Base-by-base conservation (phyloP, 2,329 filamentous ascomycete genomes). In the Pseudopithomyces maydicus region DNA sequence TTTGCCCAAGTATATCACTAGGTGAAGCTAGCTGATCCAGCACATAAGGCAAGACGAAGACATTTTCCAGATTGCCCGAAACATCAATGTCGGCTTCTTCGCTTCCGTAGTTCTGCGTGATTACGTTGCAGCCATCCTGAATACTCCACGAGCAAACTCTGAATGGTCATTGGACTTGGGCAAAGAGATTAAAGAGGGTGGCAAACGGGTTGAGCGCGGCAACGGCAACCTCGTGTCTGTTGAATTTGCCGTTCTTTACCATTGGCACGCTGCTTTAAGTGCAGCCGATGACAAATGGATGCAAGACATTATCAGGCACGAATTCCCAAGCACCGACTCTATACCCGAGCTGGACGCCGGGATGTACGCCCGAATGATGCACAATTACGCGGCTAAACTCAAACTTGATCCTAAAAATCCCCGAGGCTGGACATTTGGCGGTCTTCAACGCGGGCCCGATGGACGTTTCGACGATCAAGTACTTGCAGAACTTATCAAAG, bases 181-280 rank as follows among this genome's bases (percentile, higher is more conserved):
- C 88, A 86, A 76, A 78, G 79, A 33, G 70, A 82, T 4, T 63
- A 80, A 80, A 61, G 68, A 75, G 35, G 62, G 47, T 15, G 63
- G 61, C 7, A 55, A 48, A 32, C 54, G 62, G 17, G 84, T 88
- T 0, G 57, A 65, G 80, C 82, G 85, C 11, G 91, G 90, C 41
- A 86, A 89, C 0, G 91, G 91, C 53, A 94, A 93, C 67, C 85
- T 88, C 60, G 90, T 92, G 8, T 92, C 89, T 0, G 89, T 88
- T 6, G 91, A 95, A 77, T 95, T 95, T 80, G 94, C 93, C 71
- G 81, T 95, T 10, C 88, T 89, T 67, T 94, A 95, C 74, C 84
- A 90, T 61, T 94, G 90, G 90, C 90, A 94, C 78, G 91, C 90
- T 2, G 87, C 88, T 64, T 89, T 92, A 66, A 82, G 81, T 54